Base-by-base conservation (phyloP, 768 basidiomycete genomes). In the Lentinula detonsa region DNA sequence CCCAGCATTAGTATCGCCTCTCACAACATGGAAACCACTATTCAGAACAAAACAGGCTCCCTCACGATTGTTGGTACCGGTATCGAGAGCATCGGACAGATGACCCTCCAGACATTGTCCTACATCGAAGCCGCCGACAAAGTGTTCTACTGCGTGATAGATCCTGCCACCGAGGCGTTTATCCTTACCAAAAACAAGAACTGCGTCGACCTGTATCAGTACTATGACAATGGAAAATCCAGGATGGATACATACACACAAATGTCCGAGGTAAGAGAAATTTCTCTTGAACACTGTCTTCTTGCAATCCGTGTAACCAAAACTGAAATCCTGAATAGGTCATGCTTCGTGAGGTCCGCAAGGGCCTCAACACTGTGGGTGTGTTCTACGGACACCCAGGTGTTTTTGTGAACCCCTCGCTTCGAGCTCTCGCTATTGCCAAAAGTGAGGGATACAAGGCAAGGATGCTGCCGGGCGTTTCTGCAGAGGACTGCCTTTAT, bases 401-500 rank as follows among this genome's bases (percentile, higher is more conserved):
- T 16, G 55, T 57, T 13, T 57, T 57, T 37, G 55, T 57, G 37
- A 57, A 57, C 39, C 55, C 55, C 42, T 57, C 55, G 16, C 55
- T 37, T 40, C 16, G 55, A 28, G 55, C 55, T 7, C 40, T 57
- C 35, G 55, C 55, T 43, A 57, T 57, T 37, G 55, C 55, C 39
- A 57, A 40, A 23, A 57, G 55, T 13, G 55, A 57, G 55, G 55
- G 55, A n/a, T 57, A 23, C 55, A 35, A 42, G 23, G 55, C 55
- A 5, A 34, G 48, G 40, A 59, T 59, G 57, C 46, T 59, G 11
- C 57, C 57, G 15, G 57, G 57, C n/a, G 48, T 59, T 16, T 59
- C 57, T 50, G 42, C 57, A 9, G 57, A 59, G 37, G 57, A 59
- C 37, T 59, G 57, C 57, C 57, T 59, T 34, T 59, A 46, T 28